Base-by-base conservation (phyloP, 441 rosid genomes). In the Arabidopsis lyrata region DNA sequence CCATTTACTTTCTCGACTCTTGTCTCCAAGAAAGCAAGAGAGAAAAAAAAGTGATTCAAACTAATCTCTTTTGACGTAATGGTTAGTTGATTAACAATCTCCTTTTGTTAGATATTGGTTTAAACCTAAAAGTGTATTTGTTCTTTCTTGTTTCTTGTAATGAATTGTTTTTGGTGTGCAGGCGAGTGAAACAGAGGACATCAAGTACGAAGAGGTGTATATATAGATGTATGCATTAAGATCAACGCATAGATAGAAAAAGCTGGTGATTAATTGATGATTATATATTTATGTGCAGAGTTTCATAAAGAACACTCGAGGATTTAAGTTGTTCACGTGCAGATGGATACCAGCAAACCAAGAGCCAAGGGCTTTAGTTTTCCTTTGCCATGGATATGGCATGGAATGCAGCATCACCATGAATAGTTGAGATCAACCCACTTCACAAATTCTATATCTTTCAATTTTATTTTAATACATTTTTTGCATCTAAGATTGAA, bases 391-490 rank as follows among this genome's bases (percentile, higher is more conserved):
- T 81, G 96, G 97, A 15, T 92, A 87, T 53, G 96, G 83, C 77
- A 85, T 92, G 95, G 97, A 92, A 60, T 92, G 96, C 76, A 90
- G 96, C 84, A 75, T 92, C 78, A 87, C 91, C 82, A 90, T 90
- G 97, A 78, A 88, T 69, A 88, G 96, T 91, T 77, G 11, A 69
- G 70, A 74, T 27, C 67, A 49, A 35, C 1, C n/a, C 44, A 68
- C 22, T 45, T 24, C 29, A 12, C 72, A 3, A 22, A 22, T 22
- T 22, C 32, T 48, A 22, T 50, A n/a, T 22, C 5, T 48, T 48
- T 6, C 0, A 6, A 45, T n/a, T 41, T 11, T 10, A 18, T 53
- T 72, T 41, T 29, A 5, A n/a, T n/a, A 1, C 34, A 32, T 58
- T 22, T 22, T 57, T 38, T 67, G 0, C 16, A 52, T 67, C 18